Conservation (phyloP, 2,329 filamentous ascomycete genomes). For the Pyrenophora tritici-repentis region DNA sequence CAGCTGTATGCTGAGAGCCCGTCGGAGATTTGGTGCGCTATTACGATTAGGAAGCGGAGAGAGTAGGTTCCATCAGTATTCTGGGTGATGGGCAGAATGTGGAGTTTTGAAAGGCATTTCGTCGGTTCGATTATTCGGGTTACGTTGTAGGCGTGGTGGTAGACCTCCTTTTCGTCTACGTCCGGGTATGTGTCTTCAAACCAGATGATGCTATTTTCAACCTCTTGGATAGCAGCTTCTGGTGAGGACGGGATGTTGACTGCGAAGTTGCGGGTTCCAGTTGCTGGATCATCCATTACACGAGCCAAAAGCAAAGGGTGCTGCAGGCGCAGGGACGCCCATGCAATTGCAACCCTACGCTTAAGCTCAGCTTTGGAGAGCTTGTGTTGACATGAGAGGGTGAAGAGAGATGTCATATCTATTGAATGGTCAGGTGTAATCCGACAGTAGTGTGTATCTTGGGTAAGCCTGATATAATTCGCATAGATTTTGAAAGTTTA, state of each 20-base stretch:
- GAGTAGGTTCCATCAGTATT: slow-evolving; percentile 31
- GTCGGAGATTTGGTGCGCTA: slow-evolving; percentile 54
- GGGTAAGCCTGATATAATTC: background rate
- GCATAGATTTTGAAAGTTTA: background rate
- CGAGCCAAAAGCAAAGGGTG: slow-evolving; percentile 49
- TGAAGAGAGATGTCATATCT: slow-evolving; percentile 50
- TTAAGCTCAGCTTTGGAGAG: slow-evolving; percentile 40
- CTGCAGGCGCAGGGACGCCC: slow-evolving; percentile 47
- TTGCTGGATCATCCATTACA: slow-evolving; percentile 25
- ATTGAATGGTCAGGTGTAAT: background rate
- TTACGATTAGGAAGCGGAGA: slow-evolving; percentile 47
- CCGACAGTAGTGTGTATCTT: background rate
- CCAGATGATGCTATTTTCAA: slow-evolving; percentile 43
- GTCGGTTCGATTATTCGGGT: slow-evolving; percentile 47
- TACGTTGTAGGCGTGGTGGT: slow-evolving; percentile 50
- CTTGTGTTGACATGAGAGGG: slow-evolving; percentile 41
- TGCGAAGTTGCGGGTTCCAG: slow-evolving; percentile 35
- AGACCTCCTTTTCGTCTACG: slow-evolving; percentile 47
- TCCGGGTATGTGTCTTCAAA: slow-evolving; percentile 45
- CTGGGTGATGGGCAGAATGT: slow-evolving; percentile 44
- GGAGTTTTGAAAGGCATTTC: slow-evolving; percentile 46
- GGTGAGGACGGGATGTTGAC: slow-evolving; percentile 38
- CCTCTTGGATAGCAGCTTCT: slow-evolving; percentile 39
- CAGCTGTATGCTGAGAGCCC: slow-evolving; percentile 51
- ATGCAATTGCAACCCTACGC: slow-evolving; percentile 46